These are phyloP conservation scores for Fraxinus paxiana DNA, from an alignment of 305 asterid species.

Conservation along the genomic window DNA sequence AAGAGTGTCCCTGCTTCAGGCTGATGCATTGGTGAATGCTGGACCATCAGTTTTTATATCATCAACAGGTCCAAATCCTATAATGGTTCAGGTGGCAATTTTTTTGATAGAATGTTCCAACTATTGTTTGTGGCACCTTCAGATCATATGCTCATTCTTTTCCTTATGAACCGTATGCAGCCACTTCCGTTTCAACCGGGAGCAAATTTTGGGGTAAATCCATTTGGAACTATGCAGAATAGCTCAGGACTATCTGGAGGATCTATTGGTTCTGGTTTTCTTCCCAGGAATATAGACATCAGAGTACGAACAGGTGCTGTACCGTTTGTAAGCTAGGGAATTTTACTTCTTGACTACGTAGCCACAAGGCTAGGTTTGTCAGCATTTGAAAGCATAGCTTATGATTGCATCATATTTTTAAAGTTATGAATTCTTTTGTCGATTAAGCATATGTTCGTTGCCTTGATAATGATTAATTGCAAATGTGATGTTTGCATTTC, in stretches of 20 bases:
- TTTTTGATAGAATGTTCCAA: constrained; percentile 3
- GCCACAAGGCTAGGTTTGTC: background rate
- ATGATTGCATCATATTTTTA: background rate
- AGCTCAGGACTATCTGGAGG: constrained; percentile 59
- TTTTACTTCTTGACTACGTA: background rate
- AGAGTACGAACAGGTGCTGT: constrained; percentile 83
- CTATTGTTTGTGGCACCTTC: constrained; percentile 8
- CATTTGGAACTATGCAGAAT: constrained; percentile 59
- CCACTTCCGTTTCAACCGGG: constrained; percentile 73
- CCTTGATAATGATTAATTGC: background rate
- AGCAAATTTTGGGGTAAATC: constrained; percentile 53
- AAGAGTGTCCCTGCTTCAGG: constrained; percentile 34
- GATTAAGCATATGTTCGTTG: background rate
- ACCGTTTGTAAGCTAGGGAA: background rate
- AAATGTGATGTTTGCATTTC: background rate
- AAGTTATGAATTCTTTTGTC: background rate
- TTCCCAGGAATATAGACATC: constrained; percentile 73
- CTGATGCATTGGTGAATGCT: constrained; percentile 83
- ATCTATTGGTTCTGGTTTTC: constrained; percentile 52
- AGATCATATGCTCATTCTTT: constrained; percentile 18
- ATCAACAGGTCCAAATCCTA: constrained; percentile 76
- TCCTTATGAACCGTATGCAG: constrained; percentile 37
- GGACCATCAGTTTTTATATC: constrained; percentile 89
- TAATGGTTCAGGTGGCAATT: constrained; percentile 85
- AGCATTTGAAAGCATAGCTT: background rate